Base-by-base conservation (phyloP, 2,329 filamentous ascomycete genomes). In the Zelopaecilomyces penicillatus region DNA sequence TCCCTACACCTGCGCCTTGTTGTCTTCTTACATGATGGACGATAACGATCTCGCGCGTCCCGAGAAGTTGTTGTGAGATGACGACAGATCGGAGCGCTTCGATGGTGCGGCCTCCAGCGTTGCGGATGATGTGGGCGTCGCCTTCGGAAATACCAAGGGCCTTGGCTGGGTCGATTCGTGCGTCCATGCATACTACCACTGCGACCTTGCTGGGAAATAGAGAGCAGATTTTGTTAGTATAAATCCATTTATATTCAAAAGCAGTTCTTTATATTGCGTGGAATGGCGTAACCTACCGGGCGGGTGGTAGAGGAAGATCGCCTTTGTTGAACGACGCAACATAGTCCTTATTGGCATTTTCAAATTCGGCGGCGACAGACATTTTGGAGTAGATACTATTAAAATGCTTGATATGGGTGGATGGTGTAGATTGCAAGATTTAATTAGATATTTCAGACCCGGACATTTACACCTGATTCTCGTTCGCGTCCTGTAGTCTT, bases 141-240 rank as follows among this genome's bases (percentile, higher is more conserved):
- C 87, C 86, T 12, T 87, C 74, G 12, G 74, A 67, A 46, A 90
- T 82, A 6, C 82, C 83, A 43, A 88, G 83, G 1, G 83, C 83
- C 9, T 75, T 68, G 3, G 78, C 74, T 0, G 86, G 80, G 54
- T 91, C 74, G 54, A 82, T 69, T 42, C 86, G 79, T 5, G 87
- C 83, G 57, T 93, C 86, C 85, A 93, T 93, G 65, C 87, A 93
- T 0, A 85, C 86, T 38, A 91, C 74, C 29, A 62, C 52, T 4
- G 55, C 53, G 5, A 65, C 59, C 37, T 65, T 65, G 43, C 63
- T 65, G 39, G 11, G 33, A n/a, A 19, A 19, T 19, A 19, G 19
- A 19, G 19, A 19, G 19, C 19, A 19, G 19, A 19, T 19, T 19
- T 19, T 19, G 19, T 19, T 19, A 19, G 19, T 19, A 19, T 2